phyloP scores from a whole-genome alignment of 2,329 filamentous ascomycete species.

The Fusarium heterosporum region DNA sequence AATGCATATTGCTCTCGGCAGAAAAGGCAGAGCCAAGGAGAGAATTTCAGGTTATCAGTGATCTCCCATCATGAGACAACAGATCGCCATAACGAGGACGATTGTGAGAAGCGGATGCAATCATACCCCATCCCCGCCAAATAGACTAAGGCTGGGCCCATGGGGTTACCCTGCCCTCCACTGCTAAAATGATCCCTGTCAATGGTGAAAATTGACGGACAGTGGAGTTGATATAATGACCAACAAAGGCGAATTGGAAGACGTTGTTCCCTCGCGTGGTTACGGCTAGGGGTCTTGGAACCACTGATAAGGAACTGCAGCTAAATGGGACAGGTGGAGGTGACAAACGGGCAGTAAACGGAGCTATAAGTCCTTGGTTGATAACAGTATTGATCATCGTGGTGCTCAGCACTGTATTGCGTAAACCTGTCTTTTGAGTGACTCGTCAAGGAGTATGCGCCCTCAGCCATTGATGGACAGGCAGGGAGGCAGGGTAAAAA shows the following conservation, averaged over 20 bases:
- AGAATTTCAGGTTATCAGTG: slow-evolving; percentile 1
- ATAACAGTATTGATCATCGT: slow-evolving; percentile 12
- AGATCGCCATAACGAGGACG: slow-evolving; percentile 16
- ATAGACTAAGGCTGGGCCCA: slow-evolving; percentile 16
- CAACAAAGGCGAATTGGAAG: slow-evolving; percentile 19
- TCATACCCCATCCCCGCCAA: slow-evolving; percentile 22
- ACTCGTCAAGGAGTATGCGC: not conserved
- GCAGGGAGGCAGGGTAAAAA: not conserved
- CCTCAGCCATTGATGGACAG: not conserved
- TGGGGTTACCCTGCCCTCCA: slow-evolving; percentile 20
- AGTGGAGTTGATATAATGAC: slow-evolving; percentile 4
- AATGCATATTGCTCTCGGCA: not conserved
- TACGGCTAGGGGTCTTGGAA: not conserved
- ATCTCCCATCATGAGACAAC: slow-evolving; percentile 12
- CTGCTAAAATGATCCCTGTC: slow-evolving; percentile 17
- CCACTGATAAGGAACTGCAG: slow-evolving; percentile 14
- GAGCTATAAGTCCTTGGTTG: slow-evolving; percentile 6
- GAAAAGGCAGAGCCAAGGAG: not conserved
- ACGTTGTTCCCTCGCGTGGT: slow-evolving; percentile 29
- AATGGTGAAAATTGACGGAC: slow-evolving; percentile 5
- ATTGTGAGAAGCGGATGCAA: slow-evolving; percentile 24
- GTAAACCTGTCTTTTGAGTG: not conserved
- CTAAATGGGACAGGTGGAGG: slow-evolving; percentile 17
- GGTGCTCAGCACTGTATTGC: not conserved
- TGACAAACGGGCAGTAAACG: slow-evolving; percentile 5